Percentiles rank a stretch among this genome's conserved stretches.
These are phyloP conservation scores for Xylaria multiplex DNA, from an alignment of 2,329 filamentous ascomycete genomes.

Conservation along the genomic window DNA sequence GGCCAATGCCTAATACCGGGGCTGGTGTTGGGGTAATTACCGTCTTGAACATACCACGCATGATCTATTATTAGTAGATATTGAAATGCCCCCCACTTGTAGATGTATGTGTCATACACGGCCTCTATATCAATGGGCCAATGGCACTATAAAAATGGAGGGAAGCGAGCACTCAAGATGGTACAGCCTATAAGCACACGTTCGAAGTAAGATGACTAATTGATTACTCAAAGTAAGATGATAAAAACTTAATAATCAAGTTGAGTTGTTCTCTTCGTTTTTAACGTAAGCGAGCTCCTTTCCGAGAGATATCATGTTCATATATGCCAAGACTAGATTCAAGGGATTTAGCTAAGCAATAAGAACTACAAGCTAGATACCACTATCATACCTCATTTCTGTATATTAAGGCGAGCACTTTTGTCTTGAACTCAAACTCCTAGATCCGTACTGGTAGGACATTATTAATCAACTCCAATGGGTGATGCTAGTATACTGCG, in stretches of 20 bases:
- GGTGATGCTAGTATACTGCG: background rate
- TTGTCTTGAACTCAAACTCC: too few species aligned
- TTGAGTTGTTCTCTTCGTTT: slow-evolving; percentile 2
- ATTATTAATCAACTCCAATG: background rate
- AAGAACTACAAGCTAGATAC: too few species aligned
- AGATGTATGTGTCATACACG: too few species aligned
- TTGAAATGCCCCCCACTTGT: background rate
- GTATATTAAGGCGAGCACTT: too few species aligned
- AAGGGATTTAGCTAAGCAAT: too few species aligned
- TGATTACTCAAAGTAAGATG: background rate
- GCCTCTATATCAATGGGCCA: too few species aligned
- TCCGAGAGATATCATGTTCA: background rate
- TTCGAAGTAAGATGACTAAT: background rate
- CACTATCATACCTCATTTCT: too few species aligned
- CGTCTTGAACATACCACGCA: background rate
- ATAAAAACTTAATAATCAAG: background rate
- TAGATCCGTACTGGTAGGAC: too few species aligned
- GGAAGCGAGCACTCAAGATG: background rate
- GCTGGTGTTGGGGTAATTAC: background rate
- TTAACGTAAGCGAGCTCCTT: background rate
- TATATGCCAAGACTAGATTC: too few species aligned
- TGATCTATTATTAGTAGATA: background rate
- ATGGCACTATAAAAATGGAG: too few species aligned
- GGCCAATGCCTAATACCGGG: background rate
- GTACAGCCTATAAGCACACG: background rate